A percentile compares a stretch with the other conserved stretches of the same genome.
phyloP scores from a whole-genome alignment of 768 basidiomycete genomes.

The Naganishia randhawae region DNA sequence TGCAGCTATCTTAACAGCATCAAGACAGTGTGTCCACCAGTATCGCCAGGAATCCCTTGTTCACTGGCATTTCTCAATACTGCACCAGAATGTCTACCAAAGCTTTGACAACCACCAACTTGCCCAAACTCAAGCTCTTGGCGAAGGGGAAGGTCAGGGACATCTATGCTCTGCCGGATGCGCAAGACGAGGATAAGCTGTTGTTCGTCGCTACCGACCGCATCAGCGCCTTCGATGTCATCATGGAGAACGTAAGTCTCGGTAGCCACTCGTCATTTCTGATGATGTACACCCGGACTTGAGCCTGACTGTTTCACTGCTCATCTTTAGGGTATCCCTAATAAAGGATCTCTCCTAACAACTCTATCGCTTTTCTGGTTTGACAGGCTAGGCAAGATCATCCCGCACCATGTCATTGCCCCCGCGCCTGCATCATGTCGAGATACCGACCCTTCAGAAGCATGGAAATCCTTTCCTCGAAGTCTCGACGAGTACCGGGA shows the following conservation, averaged over 20 bases:
- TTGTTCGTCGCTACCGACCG: constrained; percentile 93
- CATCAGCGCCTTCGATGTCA: constrained; percentile 94
- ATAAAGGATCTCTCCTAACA: constrained; percentile 85
- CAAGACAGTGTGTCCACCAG: too few relatives aligned
- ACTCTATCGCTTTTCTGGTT: constrained; percentile 95
- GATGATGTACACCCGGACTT: background rate
- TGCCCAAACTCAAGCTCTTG: constrained; percentile 61
- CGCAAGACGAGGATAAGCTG: constrained; percentile 59
- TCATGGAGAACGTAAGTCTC: constrained; percentile 77
- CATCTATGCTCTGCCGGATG: constrained; percentile 69
- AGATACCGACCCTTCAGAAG: constrained; percentile 7
- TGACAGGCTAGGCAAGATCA: constrained; percentile 67
- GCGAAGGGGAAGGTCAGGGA: constrained; percentile 95
- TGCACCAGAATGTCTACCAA: background rate
- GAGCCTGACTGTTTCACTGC: background rate
- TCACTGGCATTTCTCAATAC: too few relatives aligned
- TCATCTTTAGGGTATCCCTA: constrained; percentile 74
- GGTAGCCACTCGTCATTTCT: background rate
- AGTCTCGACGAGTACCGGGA: constrained; percentile 69
- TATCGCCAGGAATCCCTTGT: background rate
- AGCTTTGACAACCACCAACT: constrained; percentile 39
- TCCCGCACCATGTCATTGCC: constrained; percentile 75
- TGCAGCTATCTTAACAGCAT: too few relatives aligned
- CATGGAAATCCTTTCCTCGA: constrained; percentile 66
- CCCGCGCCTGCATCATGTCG: constrained; percentile 22